A percentile compares a stretch with the other conserved stretches of the same genome.
phyloP scores from a whole-genome alignment of 202 grass and related monocot species.

The Miscanthus sacchariflorus region DNA sequence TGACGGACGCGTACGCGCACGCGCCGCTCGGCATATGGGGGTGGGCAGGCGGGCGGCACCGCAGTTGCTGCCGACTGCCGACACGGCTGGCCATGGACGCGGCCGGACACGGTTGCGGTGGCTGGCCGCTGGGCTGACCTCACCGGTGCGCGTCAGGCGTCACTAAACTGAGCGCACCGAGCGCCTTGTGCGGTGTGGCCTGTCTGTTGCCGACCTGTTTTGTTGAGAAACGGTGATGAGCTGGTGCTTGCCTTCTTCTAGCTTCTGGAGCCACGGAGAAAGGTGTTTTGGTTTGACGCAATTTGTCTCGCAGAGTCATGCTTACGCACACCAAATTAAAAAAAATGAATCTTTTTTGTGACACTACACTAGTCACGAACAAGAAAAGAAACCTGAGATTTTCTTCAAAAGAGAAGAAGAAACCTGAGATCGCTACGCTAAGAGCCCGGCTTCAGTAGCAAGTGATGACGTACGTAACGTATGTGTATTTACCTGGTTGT shows the following conservation, averaged over 20 bases:
- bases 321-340: not conserved
- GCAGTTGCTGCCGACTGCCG: not conserved
- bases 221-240: not conserved
- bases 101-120: not conserved
- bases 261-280: not conserved
- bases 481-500: slow-evolving; percentile 41
- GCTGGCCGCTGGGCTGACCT: not conserved
- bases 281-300: not conserved
- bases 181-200: not conserved
- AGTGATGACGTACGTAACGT: not conserved
- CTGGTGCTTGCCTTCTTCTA: not conserved
- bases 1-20: not conserved
- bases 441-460: too few species aligned
- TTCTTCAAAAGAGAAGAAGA: too few species aligned
- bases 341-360: too few species aligned
- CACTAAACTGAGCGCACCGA: not conserved
- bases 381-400: not conserved
- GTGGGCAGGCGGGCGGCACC: not conserved
- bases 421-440: too few species aligned
- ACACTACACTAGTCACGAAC: not conserved
- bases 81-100: not conserved
- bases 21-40: not conserved
- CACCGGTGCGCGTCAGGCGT: not conserved
- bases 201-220: not conserved
- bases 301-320: not conserved